Evolutionary conservation across 139 green algal genomes (phyloP).

Genomic region (Tetradesmus obliquus): DNA sequence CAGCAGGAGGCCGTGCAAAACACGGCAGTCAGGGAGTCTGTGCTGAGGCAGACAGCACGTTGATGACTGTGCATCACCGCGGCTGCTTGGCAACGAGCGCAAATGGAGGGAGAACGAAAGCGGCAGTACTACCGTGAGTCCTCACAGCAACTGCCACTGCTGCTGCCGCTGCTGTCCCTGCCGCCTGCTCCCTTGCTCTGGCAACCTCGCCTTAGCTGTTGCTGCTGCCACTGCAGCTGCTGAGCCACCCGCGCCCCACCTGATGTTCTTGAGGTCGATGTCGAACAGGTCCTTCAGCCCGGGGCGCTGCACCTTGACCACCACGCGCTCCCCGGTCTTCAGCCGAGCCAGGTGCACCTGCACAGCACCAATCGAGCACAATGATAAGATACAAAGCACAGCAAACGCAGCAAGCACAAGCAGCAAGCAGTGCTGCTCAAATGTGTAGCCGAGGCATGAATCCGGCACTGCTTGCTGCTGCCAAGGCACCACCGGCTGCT

Average conservation of each 20-base stretch:
- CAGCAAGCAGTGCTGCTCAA: background rate
- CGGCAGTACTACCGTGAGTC: background rate
- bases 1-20: background rate
- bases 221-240: background rate
- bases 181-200: background rate
- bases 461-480: no score
- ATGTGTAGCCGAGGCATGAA: no score
- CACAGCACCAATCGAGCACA: slow-evolving; percentile 34
- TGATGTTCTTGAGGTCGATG: slow-evolving; percentile 97
- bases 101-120: no score
- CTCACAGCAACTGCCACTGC: background rate
- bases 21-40: background rate
- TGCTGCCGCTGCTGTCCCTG: background rate
- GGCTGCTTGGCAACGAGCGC: no score
- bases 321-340: slow-evolving; percentile 81
- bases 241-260: no score
- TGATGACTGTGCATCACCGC: no score
- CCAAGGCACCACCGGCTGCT: no score
- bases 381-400: background rate
- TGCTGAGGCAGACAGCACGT: no score
- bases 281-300: slow-evolving; percentile 95
- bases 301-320: slow-evolving; percentile 96
- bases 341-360: slow-evolving; percentile 92
- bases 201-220: background rate
- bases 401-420: background rate